Evolutionary conservation across 139 green algal species (phyloP).

Genomic region (Ettlia oleoabundans): DNA sequence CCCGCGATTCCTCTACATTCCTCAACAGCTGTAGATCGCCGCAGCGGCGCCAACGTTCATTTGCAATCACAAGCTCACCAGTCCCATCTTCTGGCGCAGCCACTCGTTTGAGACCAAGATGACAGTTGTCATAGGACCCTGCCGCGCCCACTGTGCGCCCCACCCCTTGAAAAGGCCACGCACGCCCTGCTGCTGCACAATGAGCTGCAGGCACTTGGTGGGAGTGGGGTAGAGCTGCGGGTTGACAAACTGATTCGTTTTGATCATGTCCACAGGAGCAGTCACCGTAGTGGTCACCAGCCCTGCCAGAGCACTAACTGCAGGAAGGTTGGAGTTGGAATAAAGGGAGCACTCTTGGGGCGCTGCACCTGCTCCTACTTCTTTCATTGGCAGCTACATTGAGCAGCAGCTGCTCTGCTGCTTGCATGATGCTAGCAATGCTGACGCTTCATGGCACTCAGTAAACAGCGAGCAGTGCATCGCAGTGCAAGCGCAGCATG

Average conservation of each 20-base stretch:
- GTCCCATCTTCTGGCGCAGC: not conserved
- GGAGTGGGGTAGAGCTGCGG: slow-evolving; percentile 23
- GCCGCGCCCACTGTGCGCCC: slow-evolving; percentile 66
- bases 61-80: not conserved
- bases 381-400: too few relatives aligned
- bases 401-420: too few relatives aligned
- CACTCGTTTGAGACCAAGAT: slow-evolving; percentile 62
- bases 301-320: slow-evolving; percentile 75
- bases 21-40: not conserved
- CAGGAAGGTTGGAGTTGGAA: not conserved
- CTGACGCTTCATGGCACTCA: not conserved
- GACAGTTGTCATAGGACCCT: slow-evolving; percentile 77
- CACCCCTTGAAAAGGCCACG: slow-evolving; percentile 60
- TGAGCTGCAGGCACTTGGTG: slow-evolving; percentile 7
- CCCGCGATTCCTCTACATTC: too few relatives aligned
- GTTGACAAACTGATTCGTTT: slow-evolving; percentile 55
- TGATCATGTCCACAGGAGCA: slow-evolving; percentile 89
- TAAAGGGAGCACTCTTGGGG: not conserved
- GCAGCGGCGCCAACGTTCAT: not conserved
- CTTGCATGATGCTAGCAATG: too few relatives aligned
- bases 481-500: not conserved
- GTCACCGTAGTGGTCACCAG: slow-evolving; percentile 90
- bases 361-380: too few relatives aligned
- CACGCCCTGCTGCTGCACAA: slow-evolving; percentile 46
- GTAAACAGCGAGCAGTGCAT: not conserved